Evolutionary conservation across 2,329 filamentous ascomycete species (phyloP), one percentile per base, ranked within the genome.

Genomic region (Verticillium nubilum): DNA sequence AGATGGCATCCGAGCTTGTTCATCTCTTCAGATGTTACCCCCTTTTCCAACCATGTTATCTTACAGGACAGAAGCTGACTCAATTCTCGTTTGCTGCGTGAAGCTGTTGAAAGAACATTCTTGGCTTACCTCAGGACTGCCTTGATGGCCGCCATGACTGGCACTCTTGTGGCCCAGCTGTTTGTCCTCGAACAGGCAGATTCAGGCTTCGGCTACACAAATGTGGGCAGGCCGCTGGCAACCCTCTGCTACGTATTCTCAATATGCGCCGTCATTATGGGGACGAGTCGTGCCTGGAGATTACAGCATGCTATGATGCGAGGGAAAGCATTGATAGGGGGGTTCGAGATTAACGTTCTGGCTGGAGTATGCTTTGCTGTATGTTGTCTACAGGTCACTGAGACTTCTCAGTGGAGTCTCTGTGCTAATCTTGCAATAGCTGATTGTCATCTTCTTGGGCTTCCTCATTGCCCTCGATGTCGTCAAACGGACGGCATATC

Each of bases 101-200:
- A 66, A 91, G 89, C 89, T 37, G 81, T 91, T 58, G 88, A 92
- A 72, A 79, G 89, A 59, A 92, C 89, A 19, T 92, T 88, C 68
- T 82, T 92, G 19, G 87, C 82, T 29, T 92, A 91, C 70, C 79
- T 91, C 29, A 83, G 89, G 23, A 92, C 88, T 1, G 90, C 87
- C 0, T 73, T 89, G 37, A 79, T 83, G n/a, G 77, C 91, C 42
- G 86, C 87, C 15, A 87, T 90, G 74, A 75, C 86, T 23, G 87
- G 88, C 19, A 83, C 88, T 2, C 66, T 85, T 3, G 80, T 88
- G 28, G 85, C 87, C 0, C 89, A 92, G 67, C 80, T 92, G 7
- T 90, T 90, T 66, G 78, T 81, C 23, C 77, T 85, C 29, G 69
- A 77, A 27, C 67, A 76, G 9, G 67, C 73, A 17, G 71, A 74